Evolutionary conservation across 2,329 filamentous ascomycete genomes (phyloP).

Genomic region (Fusarium protoensiforme): DNA sequence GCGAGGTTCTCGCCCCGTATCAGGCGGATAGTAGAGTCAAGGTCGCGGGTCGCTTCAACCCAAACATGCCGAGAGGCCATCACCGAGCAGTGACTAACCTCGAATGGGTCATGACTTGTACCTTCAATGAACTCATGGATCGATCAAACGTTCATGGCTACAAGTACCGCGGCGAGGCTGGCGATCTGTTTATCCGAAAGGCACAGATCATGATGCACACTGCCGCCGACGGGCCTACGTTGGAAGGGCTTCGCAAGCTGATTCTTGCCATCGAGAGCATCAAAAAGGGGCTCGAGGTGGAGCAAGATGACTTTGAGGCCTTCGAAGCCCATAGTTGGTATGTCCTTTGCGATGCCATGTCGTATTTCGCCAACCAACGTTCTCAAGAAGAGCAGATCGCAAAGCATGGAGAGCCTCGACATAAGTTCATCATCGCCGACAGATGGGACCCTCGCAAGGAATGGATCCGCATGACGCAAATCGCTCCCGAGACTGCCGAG

Average conservation of each 20-base stretch:
- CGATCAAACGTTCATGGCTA: not conserved
- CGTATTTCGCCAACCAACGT: not conserved
- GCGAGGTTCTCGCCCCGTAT: not conserved
- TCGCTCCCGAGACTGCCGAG: not conserved
- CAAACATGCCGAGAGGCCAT: slow-evolving; percentile 1
- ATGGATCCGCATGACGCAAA: slow-evolving; percentile 1
- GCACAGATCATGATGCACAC: not conserved
- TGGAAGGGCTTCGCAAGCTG: not conserved
- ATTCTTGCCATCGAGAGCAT: not conserved
- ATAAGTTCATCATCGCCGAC: slow-evolving; percentile 1
- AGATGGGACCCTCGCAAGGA: slow-evolving; percentile 16
- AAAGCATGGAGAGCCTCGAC: not conserved
- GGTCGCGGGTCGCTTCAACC: not conserved
- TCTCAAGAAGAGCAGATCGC: not conserved
- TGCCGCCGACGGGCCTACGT: not conserved
- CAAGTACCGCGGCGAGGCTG: not conserved
- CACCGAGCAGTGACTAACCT: slow-evolving; percentile 5
- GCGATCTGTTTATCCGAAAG: not conserved
- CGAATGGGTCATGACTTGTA: slow-evolving; percentile 5
- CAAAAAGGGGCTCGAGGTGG: not conserved
- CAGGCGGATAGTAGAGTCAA: not conserved
- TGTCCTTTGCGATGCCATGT: slow-evolving; percentile 2
- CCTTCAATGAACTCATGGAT: not conserved
- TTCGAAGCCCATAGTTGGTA: not conserved
- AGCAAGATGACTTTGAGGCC: not conserved